Conservation (phyloP, 2,329 filamentous ascomycete genomes). For the Didymella pomorum region DNA sequence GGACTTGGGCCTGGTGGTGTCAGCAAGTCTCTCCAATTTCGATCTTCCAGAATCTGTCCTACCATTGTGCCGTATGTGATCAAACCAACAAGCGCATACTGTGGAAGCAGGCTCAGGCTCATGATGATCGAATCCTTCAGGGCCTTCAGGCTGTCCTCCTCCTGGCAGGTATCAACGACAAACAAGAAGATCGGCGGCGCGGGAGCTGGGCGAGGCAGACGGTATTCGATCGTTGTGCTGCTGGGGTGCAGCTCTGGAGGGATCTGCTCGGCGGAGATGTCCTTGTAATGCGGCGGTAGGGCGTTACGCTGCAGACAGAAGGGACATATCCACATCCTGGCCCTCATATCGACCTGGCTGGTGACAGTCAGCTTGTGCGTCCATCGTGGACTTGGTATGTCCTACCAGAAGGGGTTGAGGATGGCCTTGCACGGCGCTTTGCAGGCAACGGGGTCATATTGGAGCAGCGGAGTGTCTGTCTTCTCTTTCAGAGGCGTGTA, state of each 20-base stretch:
- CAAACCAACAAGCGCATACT: constrained; percentile 81
- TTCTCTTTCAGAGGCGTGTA: constrained; percentile 98
- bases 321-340: constrained; percentile 86
- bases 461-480: constrained; percentile 83
- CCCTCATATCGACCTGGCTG: constrained; percentile 84
- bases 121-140: constrained; percentile 87
- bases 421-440: constrained; percentile 95
- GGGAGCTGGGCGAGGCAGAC: constrained; percentile 81
- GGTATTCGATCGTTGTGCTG: constrained; percentile 91
- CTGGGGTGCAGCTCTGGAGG: constrained; percentile 81
- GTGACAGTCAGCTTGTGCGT: constrained; percentile 27
- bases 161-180: constrained; percentile 87
- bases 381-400: constrained; percentile 5
- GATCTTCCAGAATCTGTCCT: constrained; percentile 25
- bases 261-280: constrained; percentile 83
- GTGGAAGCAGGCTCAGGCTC: constrained; percentile 82
- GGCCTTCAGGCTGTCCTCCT: constrained; percentile 83
- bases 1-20: constrained; percentile 78
- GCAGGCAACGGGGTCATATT: constrained; percentile 97
- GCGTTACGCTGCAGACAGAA: constrained; percentile 87
- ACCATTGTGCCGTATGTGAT: constrained; percentile 95
- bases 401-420: constrained; percentile 94
- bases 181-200: constrained; percentile 86
- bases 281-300: constrained; percentile 86
- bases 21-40: constrained; percentile 17